These are phyloP conservation scores for Chrysanthemum seticuspe DNA, from an alignment of 129 eudicot genomes.

Conservation along the genomic window DNA sequence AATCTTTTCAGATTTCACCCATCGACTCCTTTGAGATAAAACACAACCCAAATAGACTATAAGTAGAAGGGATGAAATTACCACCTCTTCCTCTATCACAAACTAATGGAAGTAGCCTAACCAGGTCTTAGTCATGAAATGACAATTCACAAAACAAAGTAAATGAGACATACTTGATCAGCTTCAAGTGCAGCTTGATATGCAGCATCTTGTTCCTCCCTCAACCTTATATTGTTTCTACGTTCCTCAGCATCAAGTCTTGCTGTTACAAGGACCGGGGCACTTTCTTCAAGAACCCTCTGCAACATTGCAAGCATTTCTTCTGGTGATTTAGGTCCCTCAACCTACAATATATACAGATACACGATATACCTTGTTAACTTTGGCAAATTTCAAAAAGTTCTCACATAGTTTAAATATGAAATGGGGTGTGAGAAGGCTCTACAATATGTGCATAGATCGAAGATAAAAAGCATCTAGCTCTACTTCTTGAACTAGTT, in stretches of 20 bases:
- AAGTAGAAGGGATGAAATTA: not conserved
- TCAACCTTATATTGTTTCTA: conserved; percentile 69
- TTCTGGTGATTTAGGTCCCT: conserved; percentile 93
- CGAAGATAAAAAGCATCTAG: not conserved
- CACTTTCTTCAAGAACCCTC: conserved; percentile 95
- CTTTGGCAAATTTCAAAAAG: not conserved
- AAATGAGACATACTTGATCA: conserved; percentile 67
- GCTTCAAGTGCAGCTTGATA: conserved; percentile 99
- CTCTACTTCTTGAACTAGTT: not conserved
- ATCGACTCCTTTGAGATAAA: not conserved
- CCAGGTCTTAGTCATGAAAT: not conserved
- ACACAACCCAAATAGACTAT: not conserved
- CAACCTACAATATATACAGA: conserved; percentile 50
- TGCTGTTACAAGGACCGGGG: conserved; percentile 88
- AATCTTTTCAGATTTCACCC: not conserved
- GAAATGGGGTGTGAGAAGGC: not conserved
- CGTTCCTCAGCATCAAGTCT: conserved; percentile 97
- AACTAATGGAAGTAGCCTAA: not conserved
- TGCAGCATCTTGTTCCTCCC: conserved; percentile 99
- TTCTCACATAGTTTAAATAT: not conserved
- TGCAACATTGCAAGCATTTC: conserved; percentile 72
- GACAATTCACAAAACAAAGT: not conserved
- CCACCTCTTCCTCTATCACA: not conserved
- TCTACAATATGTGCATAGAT: conserved; percentile 14
- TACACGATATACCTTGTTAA: conserved; percentile 8